Conservation (phyloP, 352 stramenopile genomes). For the Globisporangium abappressorium region DNA sequence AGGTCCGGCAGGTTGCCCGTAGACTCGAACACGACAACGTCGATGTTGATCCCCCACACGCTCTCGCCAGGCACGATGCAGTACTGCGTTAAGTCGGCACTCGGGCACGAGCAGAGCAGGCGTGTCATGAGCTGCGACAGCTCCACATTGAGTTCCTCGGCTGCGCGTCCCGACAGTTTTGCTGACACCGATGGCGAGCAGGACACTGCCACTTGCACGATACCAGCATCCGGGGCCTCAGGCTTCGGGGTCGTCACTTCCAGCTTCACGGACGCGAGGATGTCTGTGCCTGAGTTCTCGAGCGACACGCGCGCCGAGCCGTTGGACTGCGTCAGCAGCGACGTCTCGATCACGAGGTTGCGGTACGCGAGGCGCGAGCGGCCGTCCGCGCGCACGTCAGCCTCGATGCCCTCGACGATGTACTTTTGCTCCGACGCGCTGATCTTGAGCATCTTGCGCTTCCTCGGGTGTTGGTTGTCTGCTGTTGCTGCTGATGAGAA, state of each 20-base stretch:
- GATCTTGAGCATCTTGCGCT: slow-evolving; percentile 62
- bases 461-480: background rate
- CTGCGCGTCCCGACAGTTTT: slow-evolving; percentile 63
- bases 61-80: slow-evolving; percentile 72
- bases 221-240: slow-evolving; percentile 44
- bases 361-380: slow-evolving; percentile 65
- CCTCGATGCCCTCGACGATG: slow-evolving; percentile 68
- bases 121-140: slow-evolving; percentile 77
- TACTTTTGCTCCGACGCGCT: slow-evolving; percentile 71
- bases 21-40: slow-evolving; percentile 81
- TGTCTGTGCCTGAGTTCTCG: slow-evolving; percentile 61
- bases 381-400: slow-evolving; percentile 67
- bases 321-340: slow-evolving; percentile 72
- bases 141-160: slow-evolving; percentile 78
- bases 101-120: slow-evolving; percentile 51
- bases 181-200: slow-evolving; percentile 74
- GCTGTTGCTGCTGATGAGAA: no score
- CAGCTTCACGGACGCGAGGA: slow-evolving; percentile 77
- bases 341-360: slow-evolving; percentile 61
- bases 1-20: slow-evolving; percentile 70
- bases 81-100: slow-evolving; percentile 48
- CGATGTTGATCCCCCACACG: slow-evolving; percentile 68
- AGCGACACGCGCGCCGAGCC: slow-evolving; percentile 71
- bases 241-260: slow-evolving; percentile 51
- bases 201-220: slow-evolving; percentile 52